Evolutionary conservation across 805 yeast species (phyloP), one percentile per base, ranked within the genome.

Genomic region (Kluyveromyces dobzhanskii): DNA sequence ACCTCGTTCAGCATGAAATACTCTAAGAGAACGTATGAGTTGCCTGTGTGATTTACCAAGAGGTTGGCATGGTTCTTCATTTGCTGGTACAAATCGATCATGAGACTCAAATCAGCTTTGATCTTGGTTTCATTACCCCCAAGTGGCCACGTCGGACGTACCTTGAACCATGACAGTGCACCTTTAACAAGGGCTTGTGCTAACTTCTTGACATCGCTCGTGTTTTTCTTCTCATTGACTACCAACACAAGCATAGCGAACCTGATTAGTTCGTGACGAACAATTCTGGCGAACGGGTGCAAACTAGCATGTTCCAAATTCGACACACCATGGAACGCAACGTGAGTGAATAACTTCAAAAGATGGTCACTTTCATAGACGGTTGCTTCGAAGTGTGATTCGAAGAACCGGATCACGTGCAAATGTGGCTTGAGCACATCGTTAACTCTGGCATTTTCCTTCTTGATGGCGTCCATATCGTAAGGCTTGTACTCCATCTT

Each of bases 401-500:
- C 60, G 51, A 92, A 70, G 52, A 87, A 71, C 38, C 75, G 65
- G 34, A 85, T 75, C 19, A 92, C 68, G 41, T 72, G 70, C 30
- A 75, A 59, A 56, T 92, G 97, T 0, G 94, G 84, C 39, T 78
- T 76, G 41, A 75, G 61, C 4, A 67, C 57, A 37, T 68, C 63
- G 4, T 71, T 67, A 1, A 79, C 76, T 2, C 56, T 46, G 2
- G 61, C 57, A 0, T 85, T 77, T 25, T 65, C 61, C 43, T 71
- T 75, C 39, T 73, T 73, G 6, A 80, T 69, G 5, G 66, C 69
- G 32, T 67, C 66, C 47, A 76, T 79, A 60, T 82, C 79, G 33
- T 94, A 78, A 9, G 98, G 97, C 1, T 87, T 65, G 51, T 92
- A 92, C 46, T 85, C 92, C 98, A 92, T 92, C 37, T 68, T 70